Evolutionary conservation across 805 yeast species (phyloP).

Genomic region (Myxozyma mucilagina): DNA sequence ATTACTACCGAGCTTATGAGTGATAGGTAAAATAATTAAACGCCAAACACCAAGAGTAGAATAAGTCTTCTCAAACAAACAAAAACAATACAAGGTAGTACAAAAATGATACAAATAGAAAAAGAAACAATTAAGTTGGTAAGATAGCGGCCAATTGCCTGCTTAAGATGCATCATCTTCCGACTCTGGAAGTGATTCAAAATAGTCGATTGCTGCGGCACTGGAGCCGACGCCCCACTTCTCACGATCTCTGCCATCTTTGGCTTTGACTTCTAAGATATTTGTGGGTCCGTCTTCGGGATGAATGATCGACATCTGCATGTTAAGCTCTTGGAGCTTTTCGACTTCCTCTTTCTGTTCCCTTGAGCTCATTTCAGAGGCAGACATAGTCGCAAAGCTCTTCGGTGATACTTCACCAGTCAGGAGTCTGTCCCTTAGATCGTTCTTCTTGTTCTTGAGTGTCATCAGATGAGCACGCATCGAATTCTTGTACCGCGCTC

Average conservation of each 20-base stretch:
- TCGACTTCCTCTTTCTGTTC: slow-evolving; percentile 35
- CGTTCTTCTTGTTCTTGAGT: slow-evolving; percentile 36
- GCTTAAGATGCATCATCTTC: neutral
- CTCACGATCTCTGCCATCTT: slow-evolving; percentile 46
- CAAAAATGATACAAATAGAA: neutral
- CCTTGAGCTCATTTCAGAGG: slow-evolving; percentile 38
- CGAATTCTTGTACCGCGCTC: slow-evolving; percentile 20
- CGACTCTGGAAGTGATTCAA: neutral
- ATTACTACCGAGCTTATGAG: neutral
- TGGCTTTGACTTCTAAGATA: slow-evolving; percentile 37
- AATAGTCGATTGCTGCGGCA: slow-evolving; percentile 44
- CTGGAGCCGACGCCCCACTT: slow-evolving; percentile 47
- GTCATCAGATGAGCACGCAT: slow-evolving; percentile 38
- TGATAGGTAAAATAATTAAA: neutral
- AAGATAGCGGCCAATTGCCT: neutral
- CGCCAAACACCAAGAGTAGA: neutral
- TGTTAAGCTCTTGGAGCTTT: slow-evolving; percentile 29
- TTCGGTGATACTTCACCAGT: slow-evolving; percentile 35
- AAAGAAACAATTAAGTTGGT: neutral
- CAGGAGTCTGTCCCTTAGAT: slow-evolving; percentile 33
- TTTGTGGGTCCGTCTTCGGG: slow-evolving; percentile 35
- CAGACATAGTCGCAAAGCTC: slow-evolving; percentile 38
- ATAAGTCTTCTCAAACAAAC: neutral
- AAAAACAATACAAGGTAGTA: neutral
- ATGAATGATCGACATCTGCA: slow-evolving; percentile 17